A percentile compares a stretch with the other conserved stretches of the same genome.
Evolutionary conservation across 2,329 filamentous ascomycete genomes (phyloP).

Genomic region (Penicillium thymicola): DNA sequence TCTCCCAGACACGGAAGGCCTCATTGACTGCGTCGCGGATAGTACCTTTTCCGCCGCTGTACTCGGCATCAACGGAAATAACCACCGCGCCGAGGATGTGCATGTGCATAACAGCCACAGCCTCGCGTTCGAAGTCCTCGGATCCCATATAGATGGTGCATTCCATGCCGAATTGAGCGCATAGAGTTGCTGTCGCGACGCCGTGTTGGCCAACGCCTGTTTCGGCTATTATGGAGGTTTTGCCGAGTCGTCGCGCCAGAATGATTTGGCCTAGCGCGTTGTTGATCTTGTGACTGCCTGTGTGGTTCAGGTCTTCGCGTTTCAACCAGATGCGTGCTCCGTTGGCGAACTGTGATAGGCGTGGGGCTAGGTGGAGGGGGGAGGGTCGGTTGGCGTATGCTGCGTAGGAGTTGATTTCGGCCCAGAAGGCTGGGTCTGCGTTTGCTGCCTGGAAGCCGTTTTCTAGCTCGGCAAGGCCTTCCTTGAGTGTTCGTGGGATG

Average conservation of each 20-base stretch:
- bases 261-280: constrained; percentile 91
- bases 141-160: constrained; percentile 98
- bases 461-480: constrained; percentile 83
- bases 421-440: constrained; percentile 86
- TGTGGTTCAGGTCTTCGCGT: constrained; percentile 94
- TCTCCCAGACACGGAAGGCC: constrained; percentile 85
- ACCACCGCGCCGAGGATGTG: constrained; percentile 88
- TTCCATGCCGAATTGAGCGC: constrained; percentile 94
- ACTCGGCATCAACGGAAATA: constrained; percentile 62
- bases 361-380: constrained; percentile 78
- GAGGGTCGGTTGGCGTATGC: constrained; percentile 91
- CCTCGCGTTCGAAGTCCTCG: constrained; percentile 88
- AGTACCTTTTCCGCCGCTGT: constrained; percentile 64
- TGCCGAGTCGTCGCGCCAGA: constrained; percentile 80
- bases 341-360: constrained; percentile 78
- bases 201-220: constrained; percentile 95
- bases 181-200: constrained; percentile 92
- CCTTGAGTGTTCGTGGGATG: constrained; percentile 94
- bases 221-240: constrained; percentile 95
- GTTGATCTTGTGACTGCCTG: constrained; percentile 97
- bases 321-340: constrained; percentile 97
- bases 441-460: constrained; percentile 80
- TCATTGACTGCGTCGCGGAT: constrained; percentile 87
- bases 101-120: constrained; percentile 94
- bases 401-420: constrained; percentile 88